Base-by-base conservation (phyloP, 352 stramenopile species). In the Phytophthora megakarya region DNA sequence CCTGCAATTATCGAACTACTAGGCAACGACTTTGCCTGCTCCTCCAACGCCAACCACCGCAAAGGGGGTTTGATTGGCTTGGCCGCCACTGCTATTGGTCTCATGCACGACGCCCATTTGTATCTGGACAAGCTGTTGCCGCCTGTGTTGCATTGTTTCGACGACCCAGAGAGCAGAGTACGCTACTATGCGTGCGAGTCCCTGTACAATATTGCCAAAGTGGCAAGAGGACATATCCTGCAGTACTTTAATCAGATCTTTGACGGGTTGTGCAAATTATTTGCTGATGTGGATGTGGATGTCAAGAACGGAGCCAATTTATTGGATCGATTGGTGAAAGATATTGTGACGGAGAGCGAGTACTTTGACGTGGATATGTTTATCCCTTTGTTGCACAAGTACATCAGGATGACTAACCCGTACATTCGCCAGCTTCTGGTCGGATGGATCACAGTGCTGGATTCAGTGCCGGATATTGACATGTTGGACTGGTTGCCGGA, bases 211-310 rank as follows among this genome's bases (percentile, higher is more conserved):
- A 99, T 99, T 72, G 96, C 96, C 35, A 99, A 99, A 74, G 90
- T 97, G 45, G 96, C 97, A 8, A 77, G 97, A 13, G 88, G 92
- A 15, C 81, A 93, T 50, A 98, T 99, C 33, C 73, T 99, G 32
- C 72, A 86, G 54, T 99, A 99, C 73, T 99, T 99, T 68, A 99
- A 99, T 80, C 92, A 98, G 73, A 99, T 99, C 63, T 99, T 99
- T 69, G 97, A 99, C 69, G 97, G 97, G 0, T 70, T 94, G 19
- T 94, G 86, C 72, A 92, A 94, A 75, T 77, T 99, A 4, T 99
- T 99, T 76, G 97, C 97, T 0, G 97, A 99, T 72, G 97, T 99
- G 5, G 97, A 99, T 68, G 92, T 99, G 4, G 97, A 99, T 77
- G 98, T 99, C 8, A 99, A 99, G 78, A 99, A 99, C 74, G 88